Evolutionary conservation across 2,329 filamentous ascomycete species (phyloP).

Genomic region (Periconia sp.): DNA sequence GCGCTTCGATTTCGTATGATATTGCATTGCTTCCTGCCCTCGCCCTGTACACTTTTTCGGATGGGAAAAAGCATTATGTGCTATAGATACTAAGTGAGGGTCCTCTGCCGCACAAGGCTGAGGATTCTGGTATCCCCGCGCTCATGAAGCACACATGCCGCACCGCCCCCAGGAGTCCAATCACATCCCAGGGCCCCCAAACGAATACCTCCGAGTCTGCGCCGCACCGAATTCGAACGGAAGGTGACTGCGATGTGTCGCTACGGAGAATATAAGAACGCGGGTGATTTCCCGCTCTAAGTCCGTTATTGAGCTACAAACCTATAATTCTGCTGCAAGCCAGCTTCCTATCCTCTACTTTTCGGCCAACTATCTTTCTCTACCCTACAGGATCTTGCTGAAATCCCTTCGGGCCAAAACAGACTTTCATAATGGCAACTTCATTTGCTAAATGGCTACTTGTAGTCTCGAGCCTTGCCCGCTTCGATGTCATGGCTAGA

Average conservation of each 20-base stretch:
- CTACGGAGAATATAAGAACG: background rate
- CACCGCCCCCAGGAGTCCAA: background rate
- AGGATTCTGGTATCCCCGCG: background rate
- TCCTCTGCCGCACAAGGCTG: background rate
- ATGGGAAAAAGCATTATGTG: no score
- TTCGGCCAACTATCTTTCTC: background rate
- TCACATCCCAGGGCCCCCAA: background rate
- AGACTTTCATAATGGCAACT: background rate
- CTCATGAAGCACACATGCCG: constrained; percentile 5
- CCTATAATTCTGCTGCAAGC: background rate
- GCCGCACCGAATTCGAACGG: background rate
- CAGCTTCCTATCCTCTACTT: background rate
- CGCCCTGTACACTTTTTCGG: no score
- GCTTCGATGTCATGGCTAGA: constrained; percentile 2
- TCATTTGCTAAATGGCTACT: background rate
- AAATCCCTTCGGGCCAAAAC: background rate
- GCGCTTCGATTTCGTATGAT: no score
- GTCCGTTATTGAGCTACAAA: background rate
- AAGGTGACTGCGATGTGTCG: background rate
- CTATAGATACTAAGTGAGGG: background rate
- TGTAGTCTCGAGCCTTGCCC: constrained; percentile 5
- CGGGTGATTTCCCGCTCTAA: background rate
- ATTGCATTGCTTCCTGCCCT: no score
- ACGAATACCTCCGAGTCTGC: background rate
- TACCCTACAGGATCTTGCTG: background rate